These are phyloP conservation scores for Sarocladiaceae sp. DNA, from an alignment of 2,329 filamentous ascomycete species.

Conservation along the genomic window DNA sequence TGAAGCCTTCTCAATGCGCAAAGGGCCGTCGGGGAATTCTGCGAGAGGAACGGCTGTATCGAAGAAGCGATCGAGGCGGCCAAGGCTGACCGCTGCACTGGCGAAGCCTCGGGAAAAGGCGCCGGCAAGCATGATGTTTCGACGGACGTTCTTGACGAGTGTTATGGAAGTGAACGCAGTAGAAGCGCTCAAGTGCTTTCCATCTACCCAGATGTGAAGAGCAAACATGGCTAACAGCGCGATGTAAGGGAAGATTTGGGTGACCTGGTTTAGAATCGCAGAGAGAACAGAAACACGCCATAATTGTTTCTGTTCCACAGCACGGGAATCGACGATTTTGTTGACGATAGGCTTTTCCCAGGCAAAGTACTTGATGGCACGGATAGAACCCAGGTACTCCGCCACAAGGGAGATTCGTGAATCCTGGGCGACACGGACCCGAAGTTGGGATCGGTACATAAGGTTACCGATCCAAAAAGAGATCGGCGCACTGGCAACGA, in stretches of 20 bases:
- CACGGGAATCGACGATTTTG: slow-evolving; percentile 43
- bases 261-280: slow-evolving; percentile 40
- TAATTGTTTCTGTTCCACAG: slow-evolving; percentile 45
- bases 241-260: slow-evolving; percentile 45
- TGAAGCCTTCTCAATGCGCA: slow-evolving; percentile 38
- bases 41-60: slow-evolving; percentile 41
- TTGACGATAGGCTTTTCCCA: slow-evolving; percentile 49
- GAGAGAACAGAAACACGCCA: slow-evolving; percentile 47
- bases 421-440: slow-evolving; percentile 50
- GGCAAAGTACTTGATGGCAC: slow-evolving; percentile 54
- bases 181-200: slow-evolving; percentile 45
- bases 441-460: slow-evolving; percentile 44
- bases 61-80: slow-evolving; percentile 49
- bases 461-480: slow-evolving; percentile 41
- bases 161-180: slow-evolving; percentile 51
- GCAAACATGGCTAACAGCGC: slow-evolving; percentile 49
- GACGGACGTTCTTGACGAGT: slow-evolving; percentile 47
- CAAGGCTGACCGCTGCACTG: slow-evolving; percentile 35
- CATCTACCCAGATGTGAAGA: slow-evolving; percentile 41
- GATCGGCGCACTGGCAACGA: slow-evolving; percentile 42
- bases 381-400: slow-evolving; percentile 51
- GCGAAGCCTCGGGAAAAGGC: slow-evolving; percentile 31
- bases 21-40: slow-evolving; percentile 41
- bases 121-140: slow-evolving; percentile 45
- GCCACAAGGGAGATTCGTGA: slow-evolving; percentile 50